Evolutionary conservation across 208 protist species (phyloP).

Genomic region (Sergeia podlipaevii): DNA sequence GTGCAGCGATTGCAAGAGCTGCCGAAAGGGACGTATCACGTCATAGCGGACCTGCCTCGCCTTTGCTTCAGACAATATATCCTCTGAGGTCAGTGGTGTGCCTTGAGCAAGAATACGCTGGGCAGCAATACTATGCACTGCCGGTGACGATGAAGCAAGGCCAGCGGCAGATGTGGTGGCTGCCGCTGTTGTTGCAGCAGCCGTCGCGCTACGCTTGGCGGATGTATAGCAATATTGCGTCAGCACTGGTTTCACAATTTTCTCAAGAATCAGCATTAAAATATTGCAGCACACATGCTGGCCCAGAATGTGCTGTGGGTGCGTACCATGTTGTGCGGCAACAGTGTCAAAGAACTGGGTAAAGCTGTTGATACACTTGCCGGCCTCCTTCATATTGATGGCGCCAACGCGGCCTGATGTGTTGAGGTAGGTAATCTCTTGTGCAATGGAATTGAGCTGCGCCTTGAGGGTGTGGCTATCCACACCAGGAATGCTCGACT

Average conservation of each 20-base stretch:
- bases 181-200: neutral
- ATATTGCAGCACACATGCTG: slow-evolving; percentile 74
- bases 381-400: slow-evolving; percentile 25
- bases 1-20: slow-evolving; percentile 53
- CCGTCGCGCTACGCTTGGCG: slow-evolving; percentile 1
- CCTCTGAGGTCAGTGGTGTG: slow-evolving; percentile 3
- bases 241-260: slow-evolving; percentile 57
- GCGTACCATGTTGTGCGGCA: slow-evolving; percentile 34
- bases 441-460: slow-evolving; percentile 17
- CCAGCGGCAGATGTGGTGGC: neutral
- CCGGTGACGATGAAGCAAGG: neutral
- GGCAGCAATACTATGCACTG: neutral
- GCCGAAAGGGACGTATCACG: slow-evolving; percentile 43
- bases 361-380: slow-evolving; percentile 36
- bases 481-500: slow-evolving; percentile 10
- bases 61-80: slow-evolving; percentile 15
- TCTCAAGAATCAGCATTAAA: slow-evolving; percentile 56
- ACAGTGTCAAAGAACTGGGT: slow-evolving; percentile 34
- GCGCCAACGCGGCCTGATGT: slow-evolving; percentile 4
- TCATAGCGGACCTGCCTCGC: slow-evolving; percentile 39
- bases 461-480: slow-evolving; percentile 3
- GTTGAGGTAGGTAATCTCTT: slow-evolving; percentile 13
- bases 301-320: slow-evolving; percentile 52
- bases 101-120: too few species aligned
- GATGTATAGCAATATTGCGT: slow-evolving; percentile 23